Evolutionary conservation across 768 basidiomycete genomes (phyloP), one percentile per base, ranked within the genome.

Genomic region (Panaeolus cyanescens): DNA sequence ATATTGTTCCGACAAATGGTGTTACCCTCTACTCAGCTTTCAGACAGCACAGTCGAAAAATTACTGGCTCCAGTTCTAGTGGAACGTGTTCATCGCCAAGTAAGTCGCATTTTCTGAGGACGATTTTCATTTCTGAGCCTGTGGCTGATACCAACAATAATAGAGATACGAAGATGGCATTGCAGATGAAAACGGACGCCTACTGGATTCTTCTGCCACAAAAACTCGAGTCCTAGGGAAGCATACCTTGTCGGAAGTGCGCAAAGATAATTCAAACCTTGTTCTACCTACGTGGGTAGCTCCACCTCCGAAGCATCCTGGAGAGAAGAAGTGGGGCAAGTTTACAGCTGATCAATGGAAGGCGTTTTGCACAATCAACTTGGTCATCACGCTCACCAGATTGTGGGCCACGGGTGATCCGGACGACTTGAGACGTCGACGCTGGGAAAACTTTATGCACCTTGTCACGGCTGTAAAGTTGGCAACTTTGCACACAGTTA

Each of bases 271-370:
- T 59, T 59, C 40, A 1, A 20, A 39, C 9, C 42, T 68, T 1
- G 15, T 54, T 5, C 65, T 68, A 8, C 73, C 71, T 0, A 59
- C 70, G 5, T 70, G 65, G 64, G 60, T 72, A 1, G 55, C 63
- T 15, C 42, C 31, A 0, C 61, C 68, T 0, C 65, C 70, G 4
- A 54, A 59, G 37, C 58, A 63, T 37, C 62, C 67, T 40, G 65
- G 65, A 15, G 63, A 71, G 32, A 40, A 60, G 4, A 45, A 42
- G 0, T 58, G 67, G 32, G 65, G 68, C 9, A 69, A 71, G 34
- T 66, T 72, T 40, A 70, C 70, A 6, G 67, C 73, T 13, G 71
- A 75, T 53, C 55, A 75, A 62, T 80, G 77, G 78, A 68, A 69
- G 2, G 65, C 69, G 0, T 62, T 74, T 19, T 71, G 72, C 42